phyloP scores from a whole-genome alignment of 352 stramenopile species.

The Phytophthora ramorum region DNA sequence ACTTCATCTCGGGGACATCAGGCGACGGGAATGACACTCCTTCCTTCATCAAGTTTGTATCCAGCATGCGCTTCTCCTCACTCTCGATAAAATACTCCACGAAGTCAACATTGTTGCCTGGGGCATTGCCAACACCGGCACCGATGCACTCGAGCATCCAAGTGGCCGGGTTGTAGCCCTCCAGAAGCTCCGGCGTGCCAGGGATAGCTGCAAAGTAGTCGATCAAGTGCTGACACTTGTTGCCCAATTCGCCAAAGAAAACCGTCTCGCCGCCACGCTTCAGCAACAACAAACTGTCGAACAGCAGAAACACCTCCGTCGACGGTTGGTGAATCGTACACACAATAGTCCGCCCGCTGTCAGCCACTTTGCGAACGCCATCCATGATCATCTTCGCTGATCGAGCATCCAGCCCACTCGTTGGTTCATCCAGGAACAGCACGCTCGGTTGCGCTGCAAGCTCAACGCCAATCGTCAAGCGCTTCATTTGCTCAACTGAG shows the following conservation, averaged over 20 bases:
- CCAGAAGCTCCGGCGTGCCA: conserved; percentile 43
- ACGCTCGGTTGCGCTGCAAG: conserved; percentile 84
- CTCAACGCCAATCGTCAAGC: conserved; percentile 50
- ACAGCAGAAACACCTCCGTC: conserved; percentile 41
- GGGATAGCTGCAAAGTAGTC: conserved; percentile 73
- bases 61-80: conserved; percentile 33
- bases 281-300: conserved; percentile 84
- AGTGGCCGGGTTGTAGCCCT: conserved; percentile 56
- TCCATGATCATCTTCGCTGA: conserved; percentile 87
- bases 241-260: conserved; percentile 78
- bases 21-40: conserved; percentile 38
- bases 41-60: conserved; percentile 41
- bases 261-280: conserved; percentile 84
- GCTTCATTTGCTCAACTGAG: conserved; percentile 57
- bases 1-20: conserved; percentile 41
- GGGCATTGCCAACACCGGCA: conserved; percentile 38
- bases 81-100: conserved; percentile 39
- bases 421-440: conserved; percentile 87
- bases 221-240: conserved; percentile 49
- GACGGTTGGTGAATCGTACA: conserved; percentile 81
- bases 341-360: conserved; percentile 75
- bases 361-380: conserved; percentile 85
- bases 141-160: conserved; percentile 55
- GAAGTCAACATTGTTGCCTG: conserved; percentile 31
- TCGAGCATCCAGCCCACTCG: conserved; percentile 84